Base-by-base conservation (phyloP, 257 asterid species). In the Przewalskia tangutica region DNA sequence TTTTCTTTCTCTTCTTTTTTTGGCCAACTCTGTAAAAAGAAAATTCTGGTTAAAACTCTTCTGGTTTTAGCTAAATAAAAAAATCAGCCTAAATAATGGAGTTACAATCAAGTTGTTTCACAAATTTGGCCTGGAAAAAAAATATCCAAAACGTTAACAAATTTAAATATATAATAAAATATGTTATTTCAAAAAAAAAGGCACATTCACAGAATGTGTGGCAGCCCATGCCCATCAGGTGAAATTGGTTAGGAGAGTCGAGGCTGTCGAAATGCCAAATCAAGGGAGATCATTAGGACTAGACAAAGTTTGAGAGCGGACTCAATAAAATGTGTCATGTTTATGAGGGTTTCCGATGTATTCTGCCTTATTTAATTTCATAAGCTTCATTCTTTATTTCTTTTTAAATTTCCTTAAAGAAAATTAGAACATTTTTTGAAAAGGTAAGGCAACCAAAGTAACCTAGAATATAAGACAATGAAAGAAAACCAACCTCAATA, bases 401-500 rank as follows among this genome's bases (percentile, higher is more conserved):
- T 32, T 40, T 10, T 54, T 7, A 17, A 38, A 34, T 13, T 59
- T 83, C 20, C 53, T 68, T 66, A 66, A 38, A 66, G 38, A 36
- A 75, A 75, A 23, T 46, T 75, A 75, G 58, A 23, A 20, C 0
- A 48, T 12, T 7, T 36, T 65, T 65, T 10, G 6, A 65, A 65
- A 34, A 65, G 75, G 50, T 34, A 65, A n/a, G 23, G 75, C 14
- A 65, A 65, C 75, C 50, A 36, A 7, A 65, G 13, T 7, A 73
- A 48, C 23, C 23, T 73, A 23, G 59, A 27, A 32, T 20, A 75
- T 50, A 75, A 27, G 44, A 50, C 11, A 50, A 75, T 50, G 62
- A 56, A 67, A 40, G 51, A 76, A 46, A 77, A 50, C 42, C 38
- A 77, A 85, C 91, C 89, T 85, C 85, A 82, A 85, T 18, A 84